Percentiles rank a stretch among this genome's conserved stretches.
These are phyloP conservation scores for Gastrolobium villosum DNA, from an alignment of 306 rosid genomes.

Conservation along the genomic window DNA sequence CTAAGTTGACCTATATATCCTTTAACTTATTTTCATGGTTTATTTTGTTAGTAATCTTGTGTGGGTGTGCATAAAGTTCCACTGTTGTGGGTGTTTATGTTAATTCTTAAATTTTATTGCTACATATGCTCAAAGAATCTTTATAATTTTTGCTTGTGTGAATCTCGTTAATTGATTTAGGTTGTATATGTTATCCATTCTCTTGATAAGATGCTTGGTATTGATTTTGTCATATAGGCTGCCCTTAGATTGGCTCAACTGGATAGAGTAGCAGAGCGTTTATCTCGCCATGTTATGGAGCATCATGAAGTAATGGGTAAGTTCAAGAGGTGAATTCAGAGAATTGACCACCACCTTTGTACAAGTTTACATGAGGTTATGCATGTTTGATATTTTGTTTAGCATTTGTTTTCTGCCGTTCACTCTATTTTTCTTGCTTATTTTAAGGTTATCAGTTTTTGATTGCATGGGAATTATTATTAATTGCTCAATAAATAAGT, in stretches of 20 bases:
- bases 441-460: slow-evolving; percentile 33
- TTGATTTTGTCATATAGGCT: slow-evolving; percentile 67
- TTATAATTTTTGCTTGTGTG: neutral
- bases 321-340: slow-evolving; percentile 50
- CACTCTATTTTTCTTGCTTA: slow-evolving; percentile 27
- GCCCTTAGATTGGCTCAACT: slow-evolving; percentile 89
- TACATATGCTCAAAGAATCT: slow-evolving; percentile 31
- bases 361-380: slow-evolving; percentile 35
- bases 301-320: slow-evolving; percentile 99
- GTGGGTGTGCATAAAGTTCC: slow-evolving; percentile 9
- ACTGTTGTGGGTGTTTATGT: slow-evolving; percentile 2
- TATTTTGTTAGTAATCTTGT: slow-evolving; percentile 18
- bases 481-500: slow-evolving; percentile 9
- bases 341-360: slow-evolving; percentile 36
- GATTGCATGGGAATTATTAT: neutral
- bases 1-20: neutral
- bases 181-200: slow-evolving; percentile 30
- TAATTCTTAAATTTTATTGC: neutral
- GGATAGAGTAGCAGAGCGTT: slow-evolving; percentile 88
- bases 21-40: slow-evolving; percentile 8
- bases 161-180: slow-evolving; percentile 39
- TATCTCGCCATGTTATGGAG: slow-evolving; percentile 95
- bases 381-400: slow-evolving; percentile 37
- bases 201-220: slow-evolving; percentile 40
- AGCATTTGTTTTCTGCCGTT: slow-evolving; percentile 37